phyloP scores from a whole-genome alignment of 306 rosid genomes.

The Pterocarpus santalinus region DNA sequence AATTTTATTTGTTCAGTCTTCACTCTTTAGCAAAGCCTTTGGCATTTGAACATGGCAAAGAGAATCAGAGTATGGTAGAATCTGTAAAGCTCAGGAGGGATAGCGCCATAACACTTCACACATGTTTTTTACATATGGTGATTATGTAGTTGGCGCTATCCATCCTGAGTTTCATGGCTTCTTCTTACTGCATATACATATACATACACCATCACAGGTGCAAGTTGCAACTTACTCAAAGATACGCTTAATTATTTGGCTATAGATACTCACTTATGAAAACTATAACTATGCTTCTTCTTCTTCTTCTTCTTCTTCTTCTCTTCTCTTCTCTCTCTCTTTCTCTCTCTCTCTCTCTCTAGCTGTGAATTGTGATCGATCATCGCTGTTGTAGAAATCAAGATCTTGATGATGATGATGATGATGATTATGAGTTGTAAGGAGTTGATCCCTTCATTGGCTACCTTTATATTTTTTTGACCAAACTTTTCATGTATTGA shows the following conservation, averaged over 20 bases:
- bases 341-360: background rate
- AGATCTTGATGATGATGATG: constrained; percentile 1
- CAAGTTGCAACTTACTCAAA: background rate
- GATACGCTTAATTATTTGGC: background rate
- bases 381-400: background rate
- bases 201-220: background rate
- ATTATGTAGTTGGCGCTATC: constrained; percentile 71
- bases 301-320: background rate
- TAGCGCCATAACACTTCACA: constrained; percentile 64
- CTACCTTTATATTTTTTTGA: background rate
- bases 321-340: too few species aligned
- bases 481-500: background rate
- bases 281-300: too few species aligned
- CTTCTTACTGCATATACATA: constrained; percentile 49
- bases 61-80: constrained; percentile 51
- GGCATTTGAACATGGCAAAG: background rate
- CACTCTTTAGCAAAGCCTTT: background rate
- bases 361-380: background rate
- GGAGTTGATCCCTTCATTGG: background rate
- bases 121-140: background rate
- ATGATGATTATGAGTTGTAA: background rate
- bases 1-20: background rate
- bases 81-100: constrained; percentile 97
- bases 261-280: too few species aligned
- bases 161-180: constrained; percentile 83